phyloP scores from a whole-genome alignment of 306 rosid genomes.

The Amphicarpaea edgeworthii region DNA sequence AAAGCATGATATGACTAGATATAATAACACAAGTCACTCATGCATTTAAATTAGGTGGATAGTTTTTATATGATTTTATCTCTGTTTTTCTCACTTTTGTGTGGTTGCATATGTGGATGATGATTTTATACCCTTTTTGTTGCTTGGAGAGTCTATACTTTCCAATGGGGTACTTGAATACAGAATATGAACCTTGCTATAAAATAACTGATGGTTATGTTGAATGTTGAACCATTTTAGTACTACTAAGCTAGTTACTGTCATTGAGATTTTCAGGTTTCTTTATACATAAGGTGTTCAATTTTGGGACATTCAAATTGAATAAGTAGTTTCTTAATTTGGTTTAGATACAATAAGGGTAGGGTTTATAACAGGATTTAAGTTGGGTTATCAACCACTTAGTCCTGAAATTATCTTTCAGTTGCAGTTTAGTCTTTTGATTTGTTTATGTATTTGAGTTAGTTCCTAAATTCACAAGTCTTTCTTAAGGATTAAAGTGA shows the following conservation, averaged over 20 bases:
- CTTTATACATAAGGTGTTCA: no score
- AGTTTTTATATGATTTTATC: background rate
- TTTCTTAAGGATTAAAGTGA: background rate
- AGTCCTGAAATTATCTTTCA: conserved; percentile 1
- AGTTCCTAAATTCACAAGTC: conserved; percentile 1
- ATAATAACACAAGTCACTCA: background rate
- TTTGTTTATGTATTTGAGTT: conserved; percentile 12
- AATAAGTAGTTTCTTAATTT: conserved; percentile 24
- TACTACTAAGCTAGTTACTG: conserved; percentile 7
- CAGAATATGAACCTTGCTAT: background rate
- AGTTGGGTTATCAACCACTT: background rate
- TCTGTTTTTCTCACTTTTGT: background rate
- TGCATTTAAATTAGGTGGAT: background rate
- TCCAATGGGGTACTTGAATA: background rate
- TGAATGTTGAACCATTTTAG: conserved; percentile 17
- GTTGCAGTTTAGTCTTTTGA: background rate
- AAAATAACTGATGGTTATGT: conserved; percentile 2
- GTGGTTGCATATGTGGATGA: conserved; percentile 9
- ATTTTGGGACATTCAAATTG: background rate
- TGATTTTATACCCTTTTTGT: background rate
- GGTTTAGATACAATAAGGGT: background rate
- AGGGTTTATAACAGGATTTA: background rate
- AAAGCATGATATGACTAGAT: background rate
- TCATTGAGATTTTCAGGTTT: background rate
- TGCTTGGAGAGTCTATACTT: conserved; percentile 3